Percentiles rank a stretch among this genome's conserved stretches.
phyloP scores from a whole-genome alignment of 2,329 filamentous ascomycete species.

The Rhynchosporium secalis region DNA sequence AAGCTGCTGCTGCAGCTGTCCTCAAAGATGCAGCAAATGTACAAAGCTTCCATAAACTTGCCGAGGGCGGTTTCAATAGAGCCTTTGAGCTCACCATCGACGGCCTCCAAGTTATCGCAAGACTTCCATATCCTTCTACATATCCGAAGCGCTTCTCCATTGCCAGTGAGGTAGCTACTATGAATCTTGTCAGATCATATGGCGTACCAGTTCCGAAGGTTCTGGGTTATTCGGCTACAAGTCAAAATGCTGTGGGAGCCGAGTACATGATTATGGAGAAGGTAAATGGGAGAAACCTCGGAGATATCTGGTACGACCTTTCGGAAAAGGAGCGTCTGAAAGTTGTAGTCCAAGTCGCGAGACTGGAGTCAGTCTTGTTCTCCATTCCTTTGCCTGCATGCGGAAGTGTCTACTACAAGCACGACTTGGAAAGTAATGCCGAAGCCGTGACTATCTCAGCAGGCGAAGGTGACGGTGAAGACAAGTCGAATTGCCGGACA shows the following conservation, averaged over 20 bases:
- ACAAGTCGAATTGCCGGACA: constrained; percentile 1
- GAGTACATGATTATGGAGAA: constrained; percentile 45
- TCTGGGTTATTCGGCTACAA: constrained; percentile 44
- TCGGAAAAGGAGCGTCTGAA: constrained; percentile 17
- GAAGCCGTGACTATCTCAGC: neutral
- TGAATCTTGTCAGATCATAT: constrained; percentile 34
- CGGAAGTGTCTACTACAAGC: constrained; percentile 3
- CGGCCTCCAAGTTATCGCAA: constrained; percentile 16
- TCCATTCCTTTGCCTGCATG: constrained; percentile 2
- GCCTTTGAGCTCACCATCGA: constrained; percentile 20
- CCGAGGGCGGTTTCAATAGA: constrained; percentile 37
- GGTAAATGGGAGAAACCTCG: constrained; percentile 37
- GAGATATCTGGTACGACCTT: constrained; percentile 26
- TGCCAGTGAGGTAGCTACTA: constrained; percentile 24
- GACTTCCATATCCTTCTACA: constrained; percentile 17
- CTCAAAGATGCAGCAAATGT: constrained; percentile 15
- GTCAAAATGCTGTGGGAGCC: constrained; percentile 37
- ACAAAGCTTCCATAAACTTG: constrained; percentile 17
- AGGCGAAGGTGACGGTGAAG: neutral
- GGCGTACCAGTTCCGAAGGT: constrained; percentile 46
- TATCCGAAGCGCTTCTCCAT: constrained; percentile 12
- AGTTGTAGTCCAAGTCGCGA: constrained; percentile 11
- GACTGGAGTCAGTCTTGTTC: constrained; percentile 16
- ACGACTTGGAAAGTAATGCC: neutral
- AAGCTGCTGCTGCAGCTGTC: constrained; percentile 18